Evolutionary conservation across 495 filamentous ascomycete species (phyloP), one percentile per base, ranked within the genome.

Genomic region (Hapsidospora chrysogenum): DNA sequence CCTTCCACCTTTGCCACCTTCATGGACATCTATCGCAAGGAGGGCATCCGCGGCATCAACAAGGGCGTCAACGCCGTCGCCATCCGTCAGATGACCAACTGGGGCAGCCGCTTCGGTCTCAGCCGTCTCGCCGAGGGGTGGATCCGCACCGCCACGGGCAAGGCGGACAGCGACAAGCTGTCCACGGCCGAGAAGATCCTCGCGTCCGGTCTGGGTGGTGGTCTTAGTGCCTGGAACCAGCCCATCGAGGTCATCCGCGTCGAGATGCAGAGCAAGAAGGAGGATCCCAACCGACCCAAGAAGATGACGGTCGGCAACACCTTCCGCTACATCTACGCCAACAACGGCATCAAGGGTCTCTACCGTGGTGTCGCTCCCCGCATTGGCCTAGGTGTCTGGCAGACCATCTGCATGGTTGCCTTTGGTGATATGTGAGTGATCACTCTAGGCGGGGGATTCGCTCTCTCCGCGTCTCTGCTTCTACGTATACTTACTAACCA

Each of bases 381-480:
- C 50, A 82, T 96, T 53, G 92, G 83, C 33, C 74, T 97, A 37
- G 80, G 89, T 45, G 77, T 97, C 63, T 97, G 89, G 89, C 89
- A 97, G 70, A 97, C 89, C 38, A 82, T 97, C 53, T 97, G 89
- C 67, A 97, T 97, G 89, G 89, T 97, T 61, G 89, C 87, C 51
- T 70, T 97, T 66, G 89, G 89, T 66, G 89, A 97, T 68, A 85
- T 93, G 86, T 94, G 60, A 72, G 86, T 76, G 38, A n/a, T n/a
- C n/a, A n/a, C n/a, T n/a, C n/a, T n/a, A n/a, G n/a, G n/a, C n/a
- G n/a, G n/a, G n/a, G n/a, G n/a, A n/a, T 29, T 31, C 23, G 13
- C 31, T 17, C 31, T 28, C 28, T 28, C 35, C 17, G 11, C 23
- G 13, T 29, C 42, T 33, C 26, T 29, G 9, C 14, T 10, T 34